Base-by-base conservation (phyloP, 495 filamentous ascomycete species). In the Cudoniella acicularis region DNA sequence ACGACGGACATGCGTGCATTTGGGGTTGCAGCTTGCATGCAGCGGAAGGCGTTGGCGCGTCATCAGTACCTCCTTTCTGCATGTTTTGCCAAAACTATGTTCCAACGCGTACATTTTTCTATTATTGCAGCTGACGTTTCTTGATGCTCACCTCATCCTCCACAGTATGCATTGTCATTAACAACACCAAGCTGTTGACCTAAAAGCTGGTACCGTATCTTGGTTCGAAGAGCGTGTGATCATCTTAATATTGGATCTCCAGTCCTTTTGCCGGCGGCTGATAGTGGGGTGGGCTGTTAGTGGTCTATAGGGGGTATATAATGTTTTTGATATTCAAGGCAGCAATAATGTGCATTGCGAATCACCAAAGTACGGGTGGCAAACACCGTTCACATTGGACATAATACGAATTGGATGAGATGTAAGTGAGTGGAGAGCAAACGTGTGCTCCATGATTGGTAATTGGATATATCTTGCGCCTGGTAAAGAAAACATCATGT, bases 261-360 rank as follows among this genome's bases (percentile, higher is more conserved):
- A 36, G 30, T 36, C 6, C 30, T 50, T 50, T 50, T 50, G 18
- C 48, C 48, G 48, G 23, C 48, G 48, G 48, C 48, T 50, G 48
- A 50, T 23, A 25, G 48, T 50, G 48, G 48, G 10, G 25, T 23
- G 48, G 48, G 23, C 43, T 46, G 23, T 24, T 50, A 26, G 20
- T 26, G 20, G 48, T 4, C 23, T 50, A 10, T 8, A n/a, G 22
- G 48, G 48, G 48, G 48, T 50, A 50, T 50, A 50, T 50, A 8
- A 24, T 50, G 18, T 23, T 50, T 25, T 50, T 50, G 48, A 50
- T 50, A 50, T 50, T n/a, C 6, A 50, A 21, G 18, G 3, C 10
- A 21, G 20, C 23, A 13, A 50, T 25, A 21, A 50, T 50, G 21
- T 25, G 48, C 43, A 47, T 47, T 47, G n/a, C 30, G 20, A 47